Evolutionary conservation across 2,329 filamentous ascomycete species (phyloP).

Genomic region (Botrytis pseudocinerea): DNA sequence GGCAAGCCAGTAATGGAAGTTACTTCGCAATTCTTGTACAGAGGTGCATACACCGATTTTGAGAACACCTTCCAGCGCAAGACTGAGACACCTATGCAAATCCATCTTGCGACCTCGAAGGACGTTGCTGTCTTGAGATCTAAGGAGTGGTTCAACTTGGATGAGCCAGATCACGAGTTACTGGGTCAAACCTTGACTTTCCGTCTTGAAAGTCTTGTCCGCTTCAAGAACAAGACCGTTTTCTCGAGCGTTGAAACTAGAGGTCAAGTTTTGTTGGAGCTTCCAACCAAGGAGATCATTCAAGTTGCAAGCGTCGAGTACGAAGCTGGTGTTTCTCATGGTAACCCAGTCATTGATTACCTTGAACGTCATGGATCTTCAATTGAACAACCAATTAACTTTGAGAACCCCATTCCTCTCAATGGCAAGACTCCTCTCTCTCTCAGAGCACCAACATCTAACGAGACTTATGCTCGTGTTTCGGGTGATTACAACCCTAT

Average conservation of each 20-base stretch:
- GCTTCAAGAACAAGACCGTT: constrained; percentile 91
- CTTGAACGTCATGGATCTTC: constrained; percentile 86
- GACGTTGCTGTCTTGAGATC: constrained; percentile 92
- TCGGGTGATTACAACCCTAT: constrained; percentile 99
- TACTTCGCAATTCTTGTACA: constrained; percentile 96
- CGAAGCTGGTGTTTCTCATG: constrained; percentile 84
- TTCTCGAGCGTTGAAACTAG: constrained; percentile 91
- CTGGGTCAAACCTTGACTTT: constrained; percentile 93
- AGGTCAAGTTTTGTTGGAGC: constrained; percentile 88
- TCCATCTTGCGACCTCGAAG: constrained; percentile 82
- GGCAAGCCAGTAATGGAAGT: constrained; percentile 94
- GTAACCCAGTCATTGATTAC: constrained; percentile 96
- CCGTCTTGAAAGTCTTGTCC: constrained; percentile 87
- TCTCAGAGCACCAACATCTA: constrained; percentile 88
- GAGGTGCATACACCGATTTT: constrained; percentile 87
- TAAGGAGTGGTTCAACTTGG: constrained; percentile 95
- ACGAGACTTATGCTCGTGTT: constrained; percentile 96
- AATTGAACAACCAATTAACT: constrained; percentile 94
- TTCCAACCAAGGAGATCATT: constrained; percentile 95
- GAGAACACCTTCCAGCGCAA: constrained; percentile 99
- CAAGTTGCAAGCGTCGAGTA: constrained; percentile 98
- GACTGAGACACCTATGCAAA: constrained; percentile 90
- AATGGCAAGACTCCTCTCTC: constrained; percentile 87
- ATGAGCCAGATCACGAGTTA: constrained; percentile 82
- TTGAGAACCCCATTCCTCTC: constrained; percentile 95